Evolutionary conservation across 768 basidiomycete species (phyloP), one percentile per base, ranked within the genome.

Genomic region (Xerocomus potaroensis): DNA sequence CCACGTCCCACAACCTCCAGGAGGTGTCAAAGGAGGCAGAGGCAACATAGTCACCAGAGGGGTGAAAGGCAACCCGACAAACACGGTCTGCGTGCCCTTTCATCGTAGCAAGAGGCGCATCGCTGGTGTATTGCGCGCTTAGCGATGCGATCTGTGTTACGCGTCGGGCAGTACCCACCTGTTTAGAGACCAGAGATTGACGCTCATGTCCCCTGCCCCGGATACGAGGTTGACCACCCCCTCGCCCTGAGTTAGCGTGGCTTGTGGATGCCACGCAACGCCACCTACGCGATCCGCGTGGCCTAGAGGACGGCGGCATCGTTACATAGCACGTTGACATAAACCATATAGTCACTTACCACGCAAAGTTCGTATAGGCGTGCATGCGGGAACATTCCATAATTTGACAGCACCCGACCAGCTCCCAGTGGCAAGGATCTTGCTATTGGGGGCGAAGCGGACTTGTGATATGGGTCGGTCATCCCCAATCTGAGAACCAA

Each of bases 1-100:
- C n/a, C n/a, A n/a, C n/a, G n/a, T n/a, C 95, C 96, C 96, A 99
- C 43, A 98, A 67, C 35, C 96, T 74, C 96, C 96, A 99, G 22
- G 95, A 90, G 14, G 91, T 95, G 66, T 99, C 96, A 58, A 94
- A 98, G 53, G 90, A 91, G 1, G 96, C 94, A 50, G 91, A 94
- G 2, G 88, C 94, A 23, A 96, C 79, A 64, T 94, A 98, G 36
- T 85, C 71, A 1, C 96, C 96, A 0, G 92, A 95, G 2, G 96
- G 94, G 66, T 99, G 96, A 68, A 98, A 99, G 0, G 88, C 91
- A 18, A 97, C 87, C 14, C 96, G 82, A 63, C 91, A 94, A 3
- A 99, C 84, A 18, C 96, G 86, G 48, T 84, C 86, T 61, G 84
- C 78, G 63, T 98, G 96, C 2, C 96, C 96, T 66, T 83, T 79